These are phyloP conservation scores for Amoebophrya sp. DNA, from an alignment of 169 alveolate species.

Conservation along the genomic window DNA sequence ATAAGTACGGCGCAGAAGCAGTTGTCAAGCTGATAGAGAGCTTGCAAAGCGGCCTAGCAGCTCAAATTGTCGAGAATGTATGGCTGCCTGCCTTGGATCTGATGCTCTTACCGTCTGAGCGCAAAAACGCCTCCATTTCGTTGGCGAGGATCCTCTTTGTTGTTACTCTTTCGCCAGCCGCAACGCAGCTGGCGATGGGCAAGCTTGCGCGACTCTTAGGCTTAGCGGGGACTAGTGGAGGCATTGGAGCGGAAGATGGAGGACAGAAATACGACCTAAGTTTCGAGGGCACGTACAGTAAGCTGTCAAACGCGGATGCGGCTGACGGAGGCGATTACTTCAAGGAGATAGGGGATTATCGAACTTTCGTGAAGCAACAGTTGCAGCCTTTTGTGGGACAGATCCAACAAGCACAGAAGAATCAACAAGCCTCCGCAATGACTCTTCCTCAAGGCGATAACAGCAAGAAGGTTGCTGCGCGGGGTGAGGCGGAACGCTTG, in stretches of 20 bases:
- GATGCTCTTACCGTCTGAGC: not conserved
- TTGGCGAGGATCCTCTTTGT: not conserved
- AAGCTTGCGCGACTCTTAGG: constrained; percentile 8
- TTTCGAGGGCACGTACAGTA: not conserved
- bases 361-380: not conserved
- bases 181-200: not conserved
- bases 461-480: too few species aligned
- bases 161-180: too few species aligned
- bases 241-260: too few species aligned
- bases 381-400: too few species aligned
- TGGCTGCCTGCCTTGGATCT: not conserved
- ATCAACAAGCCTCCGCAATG: too few species aligned
- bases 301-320: not conserved
- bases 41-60: not conserved
- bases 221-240: not conserved
- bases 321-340: not conserved
- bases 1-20: not conserved
- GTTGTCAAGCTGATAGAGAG: not conserved
- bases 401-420: too few species aligned
- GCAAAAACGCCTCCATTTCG: not conserved
- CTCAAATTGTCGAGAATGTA: not conserved
- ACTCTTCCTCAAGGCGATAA: too few species aligned
- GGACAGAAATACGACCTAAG: too few species aligned
- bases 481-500: too few species aligned
- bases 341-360: not conserved